Evolutionary conservation across 2,329 filamentous ascomycete genomes (phyloP), one percentile per base, ranked within the genome.

Genomic region (Epichloe amarillans): DNA sequence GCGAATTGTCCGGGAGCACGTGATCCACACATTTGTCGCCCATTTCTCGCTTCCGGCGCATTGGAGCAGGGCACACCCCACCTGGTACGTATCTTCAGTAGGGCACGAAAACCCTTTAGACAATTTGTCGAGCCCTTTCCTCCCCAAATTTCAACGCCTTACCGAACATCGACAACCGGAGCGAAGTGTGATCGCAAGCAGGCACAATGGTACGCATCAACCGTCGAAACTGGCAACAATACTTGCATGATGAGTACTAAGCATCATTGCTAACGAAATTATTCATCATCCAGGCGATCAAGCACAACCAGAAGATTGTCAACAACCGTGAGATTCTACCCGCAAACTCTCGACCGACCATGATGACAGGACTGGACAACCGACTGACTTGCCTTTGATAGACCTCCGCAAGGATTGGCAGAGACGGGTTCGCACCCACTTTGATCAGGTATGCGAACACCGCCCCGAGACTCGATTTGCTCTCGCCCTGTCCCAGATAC

Each of bases 391-490:
- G 26, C 58, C 56, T 48, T 51, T 51, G 61, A 37, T 68, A 93
- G 87, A 96, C 73, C 95, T 95, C 88, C 90, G 88, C 79, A 96
- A 95, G 88, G 90, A 98, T 82, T 98, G 93, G 93, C 90, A 97
- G 77, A 88, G 89, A 79, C 88, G 90, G 78, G 93, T 98, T 71
- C 88, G 89, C 77, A 87, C 88, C 76, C 93, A 98, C 83, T 98
- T 98, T 80, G 89, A 98, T 82, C 93, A 97, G 89, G 91, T 95
- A 91, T 77, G 70, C 57, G 58, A 57, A 3, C 53, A 43, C 49
- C 23, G 30, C 15, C 19, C 33, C 35, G 42, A 52, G 44, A 19
- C 47, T 46, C 12, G 35, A 19, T 15, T 49, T 7, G 21, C 21
- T 26, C 33, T 43, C 19, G 15, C 2, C 35, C 12, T 26, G 3